A percentile compares a stretch with the other conserved stretches of the same genome.
Conservation (phyloP, 2,329 filamentous ascomycete genomes). For the Neofusicoccum umdonicola region DNA sequence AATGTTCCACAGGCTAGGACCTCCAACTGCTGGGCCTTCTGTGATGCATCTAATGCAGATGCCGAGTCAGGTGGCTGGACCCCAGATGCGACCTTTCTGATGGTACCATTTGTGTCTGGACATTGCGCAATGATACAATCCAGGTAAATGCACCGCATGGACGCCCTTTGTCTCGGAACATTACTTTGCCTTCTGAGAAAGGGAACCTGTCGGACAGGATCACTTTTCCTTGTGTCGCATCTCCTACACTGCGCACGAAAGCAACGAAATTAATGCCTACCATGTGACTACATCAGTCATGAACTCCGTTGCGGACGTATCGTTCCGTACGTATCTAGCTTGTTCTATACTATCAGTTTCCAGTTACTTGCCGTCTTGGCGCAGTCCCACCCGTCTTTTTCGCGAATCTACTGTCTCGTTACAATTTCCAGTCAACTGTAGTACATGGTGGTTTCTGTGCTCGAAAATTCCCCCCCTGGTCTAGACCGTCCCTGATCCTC, state of each 20-base stretch:
- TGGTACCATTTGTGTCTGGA: neutral
- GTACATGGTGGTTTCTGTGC: neutral
- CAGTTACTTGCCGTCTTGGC: neutral
- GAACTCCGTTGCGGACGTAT: constrained; percentile 2
- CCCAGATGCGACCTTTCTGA: constrained; percentile 14
- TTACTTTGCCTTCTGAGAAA: neutral
- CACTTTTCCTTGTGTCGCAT: neutral
- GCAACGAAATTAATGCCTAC: constrained; percentile 7
- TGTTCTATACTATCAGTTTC: constrained; percentile 11
- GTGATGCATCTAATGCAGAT: constrained; percentile 12
- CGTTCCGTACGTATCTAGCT: constrained; percentile 14
- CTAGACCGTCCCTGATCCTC: neutral
- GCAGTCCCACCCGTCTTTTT: neutral
- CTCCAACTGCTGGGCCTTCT: constrained; percentile 16
- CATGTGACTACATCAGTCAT: constrained; percentile 6
- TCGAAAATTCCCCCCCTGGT: neutral
- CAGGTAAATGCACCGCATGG: neutral
- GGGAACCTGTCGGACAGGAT: constrained; percentile 4
- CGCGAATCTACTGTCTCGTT: neutral
- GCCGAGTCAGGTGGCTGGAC: constrained; percentile 1
- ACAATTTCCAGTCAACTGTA: neutral
- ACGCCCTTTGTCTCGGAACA: neutral
- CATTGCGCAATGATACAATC: neutral
- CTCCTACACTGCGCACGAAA: constrained; percentile 6
- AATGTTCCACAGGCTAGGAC: constrained; percentile 65